These are phyloP conservation scores for Backusella australiensis DNA, from an alignment of 192 early-diverging fungal species.

Conservation along the genomic window DNA sequence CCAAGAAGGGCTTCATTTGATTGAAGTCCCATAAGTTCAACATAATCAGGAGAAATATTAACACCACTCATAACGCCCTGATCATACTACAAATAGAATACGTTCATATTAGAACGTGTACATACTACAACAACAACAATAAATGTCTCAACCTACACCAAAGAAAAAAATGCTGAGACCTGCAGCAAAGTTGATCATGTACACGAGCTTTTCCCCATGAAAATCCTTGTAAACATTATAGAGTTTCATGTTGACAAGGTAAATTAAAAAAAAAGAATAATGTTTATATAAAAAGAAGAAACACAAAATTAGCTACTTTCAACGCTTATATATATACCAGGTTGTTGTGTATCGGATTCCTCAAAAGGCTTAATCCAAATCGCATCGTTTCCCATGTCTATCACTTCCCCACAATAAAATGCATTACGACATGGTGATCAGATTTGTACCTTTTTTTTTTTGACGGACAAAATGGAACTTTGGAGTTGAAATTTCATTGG, in stretches of 20 bases:
- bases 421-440: neutral
- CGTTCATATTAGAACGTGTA: neutral
- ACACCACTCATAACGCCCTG: slow-evolving; percentile 34
- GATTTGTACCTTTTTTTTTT: neutral
- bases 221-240: slow-evolving; percentile 5
- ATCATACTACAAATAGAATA: slow-evolving; percentile 20
- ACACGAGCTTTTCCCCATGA: slow-evolving; percentile 1
- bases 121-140: no score
- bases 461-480: neutral
- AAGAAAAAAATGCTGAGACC: slow-evolving; percentile 35
- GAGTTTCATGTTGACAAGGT: neutral
- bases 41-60: slow-evolving; percentile 24
- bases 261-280: neutral
- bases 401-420: neutral
- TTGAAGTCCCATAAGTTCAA: slow-evolving; percentile 22
- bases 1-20: slow-evolving; percentile 23
- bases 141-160: slow-evolving; percentile 5
- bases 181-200: slow-evolving; percentile 27
- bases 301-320: neutral
- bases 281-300: neutral
- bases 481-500: neutral
- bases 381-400: neutral
- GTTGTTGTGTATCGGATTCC: neutral
- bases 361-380: neutral
- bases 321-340: neutral